These are phyloP conservation scores for Fragaria nilgerrensis DNA, from an alignment of 306 rosid species.

Conservation along the genomic window DNA sequence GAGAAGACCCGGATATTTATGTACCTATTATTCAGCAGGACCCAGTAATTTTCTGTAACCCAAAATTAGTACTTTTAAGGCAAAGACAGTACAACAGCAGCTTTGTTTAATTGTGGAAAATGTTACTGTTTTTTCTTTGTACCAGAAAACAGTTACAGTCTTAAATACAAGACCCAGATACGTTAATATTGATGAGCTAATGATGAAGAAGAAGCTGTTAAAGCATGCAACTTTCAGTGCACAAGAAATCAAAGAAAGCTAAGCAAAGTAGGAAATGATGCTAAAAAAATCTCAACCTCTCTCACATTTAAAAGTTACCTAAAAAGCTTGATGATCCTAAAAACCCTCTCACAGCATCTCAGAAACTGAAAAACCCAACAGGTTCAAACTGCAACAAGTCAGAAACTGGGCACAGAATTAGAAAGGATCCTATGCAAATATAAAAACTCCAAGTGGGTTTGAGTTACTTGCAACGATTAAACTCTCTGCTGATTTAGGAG, in stretches of 20 bases:
- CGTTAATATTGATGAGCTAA: background rate
- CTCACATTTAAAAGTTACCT: background rate
- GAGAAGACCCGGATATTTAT: background rate
- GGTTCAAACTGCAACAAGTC: background rate
- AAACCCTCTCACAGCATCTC: background rate
- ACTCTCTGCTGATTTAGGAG: constrained; percentile 39
- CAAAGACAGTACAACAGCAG: background rate
- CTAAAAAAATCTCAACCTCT: background rate
- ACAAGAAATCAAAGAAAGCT: constrained; percentile 5
- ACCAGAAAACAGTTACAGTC: background rate
- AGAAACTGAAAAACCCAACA: background rate
- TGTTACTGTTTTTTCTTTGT: background rate
- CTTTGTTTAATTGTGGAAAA: background rate
- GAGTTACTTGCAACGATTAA: constrained; percentile 61
- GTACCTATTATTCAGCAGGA: background rate
- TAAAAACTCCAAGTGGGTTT: constrained; percentile 8
- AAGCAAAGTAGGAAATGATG: background rate
- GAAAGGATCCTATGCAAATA: constrained; percentile 7
- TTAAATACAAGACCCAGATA: background rate
- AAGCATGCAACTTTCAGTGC: constrained; percentile 1
- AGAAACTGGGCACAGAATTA: background rate
- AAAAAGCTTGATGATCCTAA: background rate
- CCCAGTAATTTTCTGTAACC: background rate
- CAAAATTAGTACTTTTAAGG: background rate
- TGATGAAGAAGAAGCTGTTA: background rate